Evolutionary conservation across 768 basidiomycete species (phyloP).

Genomic region (Phylloporus sp.): DNA sequence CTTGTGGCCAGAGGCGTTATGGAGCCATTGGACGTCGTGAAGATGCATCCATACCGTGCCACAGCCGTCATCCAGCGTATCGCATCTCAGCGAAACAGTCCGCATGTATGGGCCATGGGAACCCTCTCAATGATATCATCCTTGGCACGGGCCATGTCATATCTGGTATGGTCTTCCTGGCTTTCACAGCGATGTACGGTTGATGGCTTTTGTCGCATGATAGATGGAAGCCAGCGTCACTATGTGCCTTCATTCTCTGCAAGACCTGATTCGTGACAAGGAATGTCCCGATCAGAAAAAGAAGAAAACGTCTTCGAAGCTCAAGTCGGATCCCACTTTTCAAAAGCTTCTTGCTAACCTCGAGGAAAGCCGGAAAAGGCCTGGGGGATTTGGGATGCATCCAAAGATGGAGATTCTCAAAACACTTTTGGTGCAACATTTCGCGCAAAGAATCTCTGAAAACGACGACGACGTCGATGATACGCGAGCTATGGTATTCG

Average conservation of each 20-base stretch:
- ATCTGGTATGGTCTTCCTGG: constrained; percentile 54
- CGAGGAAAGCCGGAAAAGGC: constrained; percentile 45
- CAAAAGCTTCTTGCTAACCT: constrained; percentile 64
- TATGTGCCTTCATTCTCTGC: constrained; percentile 69
- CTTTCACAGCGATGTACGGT: not conserved
- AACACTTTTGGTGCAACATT: constrained; percentile 72
- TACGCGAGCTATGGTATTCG: constrained; percentile 91
- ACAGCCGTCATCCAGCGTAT: constrained; percentile 40
- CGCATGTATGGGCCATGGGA: constrained; percentile 44
- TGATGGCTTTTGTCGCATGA: not conserved
- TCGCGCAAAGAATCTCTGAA: constrained; percentile 41
- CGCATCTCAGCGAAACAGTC: constrained; percentile 30
- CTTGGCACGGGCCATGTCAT: constrained; percentile 81
- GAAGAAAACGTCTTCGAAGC: constrained; percentile 37
- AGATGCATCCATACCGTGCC: constrained; percentile 63
- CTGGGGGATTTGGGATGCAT: constrained; percentile 57
- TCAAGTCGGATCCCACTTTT: constrained; percentile 54
- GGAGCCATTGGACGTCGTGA: constrained; percentile 49
- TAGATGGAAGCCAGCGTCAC: constrained; percentile 80
- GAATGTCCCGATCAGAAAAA: constrained; percentile 30
- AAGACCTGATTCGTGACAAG: constrained; percentile 43
- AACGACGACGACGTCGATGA: constrained; percentile 33
- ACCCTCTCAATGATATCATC: constrained; percentile 48
- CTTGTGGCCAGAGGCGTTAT: constrained; percentile 40
- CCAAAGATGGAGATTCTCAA: constrained; percentile 91